Base-by-base conservation (phyloP, 1,284 basidiomycete species). In the Cutaneotrichosporon arboriforme region DNA sequence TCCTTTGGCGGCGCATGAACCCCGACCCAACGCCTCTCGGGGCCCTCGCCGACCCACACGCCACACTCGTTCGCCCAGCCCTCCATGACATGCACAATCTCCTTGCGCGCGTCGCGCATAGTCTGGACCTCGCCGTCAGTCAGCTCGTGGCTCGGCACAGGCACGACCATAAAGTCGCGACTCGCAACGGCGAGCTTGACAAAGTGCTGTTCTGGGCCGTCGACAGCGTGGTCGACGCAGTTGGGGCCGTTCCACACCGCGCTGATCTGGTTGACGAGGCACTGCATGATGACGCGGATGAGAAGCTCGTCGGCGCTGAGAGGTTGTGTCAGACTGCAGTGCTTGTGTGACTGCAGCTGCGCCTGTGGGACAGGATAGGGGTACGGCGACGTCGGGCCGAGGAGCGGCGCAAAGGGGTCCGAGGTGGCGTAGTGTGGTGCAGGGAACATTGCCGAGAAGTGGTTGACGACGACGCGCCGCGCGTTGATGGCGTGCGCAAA, bases 381-480 rank as follows among this genome's bases (percentile, higher is more conserved):
- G 47, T 69, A 72, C 0, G 74, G 69, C 26, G 69, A 75, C 14
- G 66, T 61, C 17, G 68, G 67, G 9, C 67, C 68, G 69, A 69
- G 79, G 73, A 74, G 80, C 77, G 72, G 80, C 77, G 70, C 69
- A 40, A 65, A 62, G 10, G 65, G 60, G 35, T 54, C 49, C 43
- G 63, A 62, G 13, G 59, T 49, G 5, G 58, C 55, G 58, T 72
- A 65, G 38, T 60, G 55, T n/a, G 65, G 65, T 5, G 61, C 63
- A 8, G 66, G 62, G 48, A 62, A 65, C 87, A 85, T 81, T 51
- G 79, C 79, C 46, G 88, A 84, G 48, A 92, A 86, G 69, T 93
- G 90, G 70, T 93, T 93, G 55, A 94, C 69, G 15, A 87, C 81
- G 5, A 94, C 76, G 51, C 80, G 74, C 58, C 82, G 76, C 14